Percentiles rank a stretch among this genome's conserved stretches.
phyloP scores from a whole-genome alignment of 2,329 filamentous ascomycete genomes.

The Sarocladium brachiariae region DNA sequence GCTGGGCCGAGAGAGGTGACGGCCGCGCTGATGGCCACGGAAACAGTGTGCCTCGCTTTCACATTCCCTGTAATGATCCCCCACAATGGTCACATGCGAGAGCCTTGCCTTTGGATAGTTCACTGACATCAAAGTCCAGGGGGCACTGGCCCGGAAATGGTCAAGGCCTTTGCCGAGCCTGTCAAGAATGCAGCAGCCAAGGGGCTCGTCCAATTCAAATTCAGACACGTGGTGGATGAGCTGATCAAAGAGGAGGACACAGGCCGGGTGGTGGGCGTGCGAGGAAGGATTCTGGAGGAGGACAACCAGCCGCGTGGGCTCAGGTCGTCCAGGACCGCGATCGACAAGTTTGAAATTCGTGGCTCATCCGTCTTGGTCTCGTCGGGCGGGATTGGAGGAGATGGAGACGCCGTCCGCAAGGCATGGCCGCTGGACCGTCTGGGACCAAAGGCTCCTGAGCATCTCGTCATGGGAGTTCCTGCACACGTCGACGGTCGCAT shows the following conservation, averaged over 20 bases:
- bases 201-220: slow-evolving; percentile 48
- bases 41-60: slow-evolving; percentile 57
- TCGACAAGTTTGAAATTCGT: slow-evolving; percentile 45
- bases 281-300: slow-evolving; percentile 43
- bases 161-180: slow-evolving; percentile 50
- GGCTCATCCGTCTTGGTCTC: slow-evolving; percentile 48
- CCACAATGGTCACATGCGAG: too few relatives aligned
- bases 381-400: slow-evolving; percentile 54
- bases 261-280: slow-evolving; percentile 46
- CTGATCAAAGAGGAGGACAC: slow-evolving; percentile 42
- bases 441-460: slow-evolving; percentile 46
- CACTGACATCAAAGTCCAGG: background rate
- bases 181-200: slow-evolving; percentile 43
- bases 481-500: slow-evolving; percentile 59
- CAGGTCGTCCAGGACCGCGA: slow-evolving; percentile 39
- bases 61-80: slow-evolving; percentile 39
- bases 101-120: background rate
- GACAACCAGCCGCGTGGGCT: slow-evolving; percentile 45
- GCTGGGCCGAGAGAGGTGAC: slow-evolving; percentile 55
- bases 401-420: slow-evolving; percentile 52
- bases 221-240: slow-evolving; percentile 51
- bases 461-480: slow-evolving; percentile 54
- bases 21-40: slow-evolving; percentile 51
- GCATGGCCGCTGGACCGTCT: slow-evolving; percentile 52
- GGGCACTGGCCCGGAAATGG: slow-evolving; percentile 55